phyloP scores from a whole-genome alignment of 2,329 filamentous ascomycete genomes.

The Scorias spongiosa region DNA sequence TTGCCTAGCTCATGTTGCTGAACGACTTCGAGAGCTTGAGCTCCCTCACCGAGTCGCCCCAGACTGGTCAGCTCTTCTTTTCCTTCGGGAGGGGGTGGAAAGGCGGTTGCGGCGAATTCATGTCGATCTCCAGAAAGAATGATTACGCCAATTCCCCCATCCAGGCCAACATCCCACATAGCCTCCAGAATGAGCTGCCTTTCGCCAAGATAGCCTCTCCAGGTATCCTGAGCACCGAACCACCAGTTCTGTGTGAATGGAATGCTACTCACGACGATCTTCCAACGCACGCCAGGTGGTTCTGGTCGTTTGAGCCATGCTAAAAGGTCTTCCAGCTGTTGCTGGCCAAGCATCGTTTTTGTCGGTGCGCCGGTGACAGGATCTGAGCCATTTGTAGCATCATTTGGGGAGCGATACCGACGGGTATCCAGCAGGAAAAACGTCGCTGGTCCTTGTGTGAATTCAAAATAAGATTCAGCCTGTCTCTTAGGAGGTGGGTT shows the following conservation, averaged over 20 bases:
- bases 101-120: slow-evolving; percentile 82
- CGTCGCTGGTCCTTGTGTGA: slow-evolving; percentile 74
- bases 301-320: slow-evolving; percentile 59
- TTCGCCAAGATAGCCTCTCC: slow-evolving; percentile 81
- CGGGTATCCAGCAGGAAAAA: slow-evolving; percentile 94
- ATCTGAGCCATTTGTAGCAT: slow-evolving; percentile 42
- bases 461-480: slow-evolving; percentile 72
- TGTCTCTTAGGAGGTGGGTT: slow-evolving; percentile 56
- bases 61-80: slow-evolving; percentile 22
- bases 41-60: slow-evolving; percentile 11
- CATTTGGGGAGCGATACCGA: slow-evolving; percentile 60
- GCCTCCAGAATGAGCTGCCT: slow-evolving; percentile 66
- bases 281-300: slow-evolving; percentile 72
- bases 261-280: slow-evolving; percentile 77
- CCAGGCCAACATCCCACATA: slow-evolving; percentile 73
- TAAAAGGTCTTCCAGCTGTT: slow-evolving; percentile 67
- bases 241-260: slow-evolving; percentile 98
- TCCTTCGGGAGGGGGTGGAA: slow-evolving; percentile 41
- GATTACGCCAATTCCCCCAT: slow-evolving; percentile 59
- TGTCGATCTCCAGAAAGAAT: slow-evolving; percentile 87
- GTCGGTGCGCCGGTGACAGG: slow-evolving; percentile 26
- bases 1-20: neutral
- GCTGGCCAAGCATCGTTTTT: slow-evolving; percentile 76
- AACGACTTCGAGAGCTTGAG: slow-evolving; percentile 5
- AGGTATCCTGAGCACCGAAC: slow-evolving; percentile 75